Percentiles rank a stretch among this genome's conserved stretches.
Evolutionary conservation across 805 yeast species (phyloP).

Genomic region (Candida jianshihensis): DNA sequence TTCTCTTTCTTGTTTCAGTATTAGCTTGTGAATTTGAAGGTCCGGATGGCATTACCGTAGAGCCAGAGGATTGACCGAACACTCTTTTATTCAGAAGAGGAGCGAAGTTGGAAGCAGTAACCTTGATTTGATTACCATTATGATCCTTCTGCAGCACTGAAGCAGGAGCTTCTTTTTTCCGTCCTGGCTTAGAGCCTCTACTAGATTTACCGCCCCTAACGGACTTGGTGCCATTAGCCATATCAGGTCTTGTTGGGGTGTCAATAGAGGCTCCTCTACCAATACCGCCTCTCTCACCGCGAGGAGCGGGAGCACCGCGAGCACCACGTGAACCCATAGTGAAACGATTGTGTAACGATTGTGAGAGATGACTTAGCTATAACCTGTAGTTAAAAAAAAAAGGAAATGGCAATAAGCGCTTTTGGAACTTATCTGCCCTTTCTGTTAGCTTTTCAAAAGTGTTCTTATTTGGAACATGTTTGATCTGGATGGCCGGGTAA

Average conservation of each 20-base stretch:
- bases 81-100: slow-evolving; percentile 8
- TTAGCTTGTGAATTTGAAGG: neutral
- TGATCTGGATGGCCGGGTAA: too few species aligned
- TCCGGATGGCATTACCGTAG: neutral
- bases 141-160: neutral
- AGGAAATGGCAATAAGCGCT: too few species aligned
- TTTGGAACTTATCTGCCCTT: too few species aligned
- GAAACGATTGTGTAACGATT: too few species aligned
- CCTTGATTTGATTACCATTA: slow-evolving; percentile 1
- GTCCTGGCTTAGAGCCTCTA: neutral
- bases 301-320: too few species aligned
- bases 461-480: too few species aligned
- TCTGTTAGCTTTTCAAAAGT: too few species aligned
- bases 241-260: too few species aligned
- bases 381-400: too few species aligned
- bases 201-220: slow-evolving; percentile 1
- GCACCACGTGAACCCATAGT: too few species aligned
- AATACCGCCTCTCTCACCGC: neutral
- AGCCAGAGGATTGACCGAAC: slow-evolving; percentile 6
- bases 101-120: slow-evolving; percentile 10
- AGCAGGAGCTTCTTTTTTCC: slow-evolving; percentile 1
- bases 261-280: neutral
- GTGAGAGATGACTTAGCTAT: too few species aligned
- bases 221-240: too few species aligned
- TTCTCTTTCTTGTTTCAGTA: slow-evolving; percentile 8